phyloP scores from a whole-genome alignment of 2,329 filamentous ascomycete genomes.

The Dryadomyces quercivorus region DNA sequence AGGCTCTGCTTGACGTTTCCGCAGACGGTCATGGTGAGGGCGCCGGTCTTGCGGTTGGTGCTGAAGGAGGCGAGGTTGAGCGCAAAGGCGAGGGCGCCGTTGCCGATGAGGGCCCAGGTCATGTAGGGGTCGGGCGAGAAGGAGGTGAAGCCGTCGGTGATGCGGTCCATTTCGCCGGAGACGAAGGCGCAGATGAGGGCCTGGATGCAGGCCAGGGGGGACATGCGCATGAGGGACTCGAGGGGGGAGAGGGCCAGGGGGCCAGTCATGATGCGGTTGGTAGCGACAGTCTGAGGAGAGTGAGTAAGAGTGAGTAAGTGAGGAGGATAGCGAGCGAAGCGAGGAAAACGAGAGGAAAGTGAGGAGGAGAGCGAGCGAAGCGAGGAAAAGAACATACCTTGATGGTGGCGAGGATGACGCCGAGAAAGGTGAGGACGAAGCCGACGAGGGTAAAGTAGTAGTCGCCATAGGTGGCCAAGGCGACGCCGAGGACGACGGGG shows the following conservation, averaged over 20 bases:
- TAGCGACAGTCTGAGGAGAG: constrained; percentile 49
- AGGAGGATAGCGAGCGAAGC: neutral
- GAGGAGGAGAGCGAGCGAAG: neutral
- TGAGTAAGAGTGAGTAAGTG: too few relatives aligned
- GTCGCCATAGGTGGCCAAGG: constrained; percentile 48
- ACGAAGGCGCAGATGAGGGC: constrained; percentile 37
- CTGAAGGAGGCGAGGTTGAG: constrained; percentile 46
- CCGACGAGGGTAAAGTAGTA: constrained; percentile 49
- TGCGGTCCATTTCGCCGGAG: constrained; percentile 37
- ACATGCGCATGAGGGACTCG: constrained; percentile 51
- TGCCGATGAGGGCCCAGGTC: constrained; percentile 30
- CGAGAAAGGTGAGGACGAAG: constrained; percentile 40
- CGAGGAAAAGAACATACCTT: constrained; percentile 30
- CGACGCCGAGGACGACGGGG: constrained; percentile 47
- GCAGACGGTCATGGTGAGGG: constrained; percentile 47
- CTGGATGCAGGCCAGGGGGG: constrained; percentile 45
- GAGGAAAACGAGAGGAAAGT: too few relatives aligned
- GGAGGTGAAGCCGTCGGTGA: constrained; percentile 23
- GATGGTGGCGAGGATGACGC: constrained; percentile 39
- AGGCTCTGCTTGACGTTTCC: constrained; percentile 47
- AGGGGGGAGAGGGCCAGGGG: constrained; percentile 42
- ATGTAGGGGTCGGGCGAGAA: constrained; percentile 20
- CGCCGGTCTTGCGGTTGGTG: constrained; percentile 44
- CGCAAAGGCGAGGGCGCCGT: constrained; percentile 41
- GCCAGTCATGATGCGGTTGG: constrained; percentile 53